Evolutionary conservation across 805 yeast species (phyloP), one percentile per base, ranked within the genome.

Genomic region (Candida broadrunensis): DNA sequence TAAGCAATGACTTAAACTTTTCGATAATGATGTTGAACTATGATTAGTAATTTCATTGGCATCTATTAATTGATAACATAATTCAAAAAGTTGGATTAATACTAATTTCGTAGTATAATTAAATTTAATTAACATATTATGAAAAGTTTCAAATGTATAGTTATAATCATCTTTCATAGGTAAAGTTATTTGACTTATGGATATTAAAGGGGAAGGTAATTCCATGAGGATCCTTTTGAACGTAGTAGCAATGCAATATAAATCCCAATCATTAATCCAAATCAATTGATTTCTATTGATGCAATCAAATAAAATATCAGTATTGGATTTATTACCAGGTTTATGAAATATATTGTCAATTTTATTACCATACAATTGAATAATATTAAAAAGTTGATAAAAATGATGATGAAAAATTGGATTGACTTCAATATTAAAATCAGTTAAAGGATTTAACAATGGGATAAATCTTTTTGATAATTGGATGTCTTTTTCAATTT

Each of bases 241-340:
- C 16, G 61, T 58, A 24, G 77, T 67, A 11, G 78, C 70, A n/a
- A 77, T 69, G 38, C 75, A 69, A 45, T 68, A 67, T 9, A 82
- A 66, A 38, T 79, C 80, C 69, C 79, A 81, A 53, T 80, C 84
- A 39, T 68, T 68, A 27, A 80, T 62, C 61, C 78, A 69, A 23
- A 80, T 54, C 24, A 70, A 50, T 56, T 80, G 86, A 52, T 76
- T 73, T 24, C 85, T 59, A 25, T 68, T 72, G 18, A 79, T 73
- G 30, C 82, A 73, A 45, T 69, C 72, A 37, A 65, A 61, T 33
- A 79, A 56, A 16, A 80, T 68, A 37, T 70, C 64, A 2, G 78
- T 68, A 36, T 65, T 60, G 27, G 60, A 47, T 42, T 71, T 73
- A 37, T 78, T 73, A 0, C 85, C 85, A 1, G 84, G 84, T 46